Evolutionary conservation across 2,329 filamentous ascomycete genomes (phyloP), one percentile per base, ranked within the genome.

Genomic region (Neurospora sp.): DNA sequence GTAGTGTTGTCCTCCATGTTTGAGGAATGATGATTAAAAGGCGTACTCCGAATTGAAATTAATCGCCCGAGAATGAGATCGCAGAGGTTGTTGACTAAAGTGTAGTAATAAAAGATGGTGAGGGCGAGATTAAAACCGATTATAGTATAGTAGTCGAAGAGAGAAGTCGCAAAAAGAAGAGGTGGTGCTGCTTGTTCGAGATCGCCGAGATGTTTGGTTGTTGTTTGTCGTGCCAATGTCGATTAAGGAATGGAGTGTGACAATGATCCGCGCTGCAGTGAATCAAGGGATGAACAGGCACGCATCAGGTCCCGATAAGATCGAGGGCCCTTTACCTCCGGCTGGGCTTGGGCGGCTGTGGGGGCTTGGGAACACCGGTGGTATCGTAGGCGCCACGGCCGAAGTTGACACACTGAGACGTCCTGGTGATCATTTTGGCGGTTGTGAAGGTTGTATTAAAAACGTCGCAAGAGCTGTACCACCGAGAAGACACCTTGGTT

Each of bases 321-420:
- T 62, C 67, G 40, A 67, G 19, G 23, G 38, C 43, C 52, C 39
- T 77, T 79, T 62, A 62, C 52, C 52, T 62, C 52, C 52, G 79
- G 71, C 77, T 75, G 46, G 78, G 76, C 76, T 80, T 79, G 38
- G 78, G 79, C 69, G 78, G 79, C 52, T 62, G 52, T 67, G 77
- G 76, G 11, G 79, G 79, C 75, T 80, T 80, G 40, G 78, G 78
- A 10, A 80, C 77, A 37, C 79, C 79, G 37, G 79, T 80, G 70
- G 78, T 80, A 72, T 80, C 79, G 69, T 80, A 80, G 71, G 78
- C 79, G 37, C 78, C 78, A 12, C 79, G 76, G 74, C 78, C 79
- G 69, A 78, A 76, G 76, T 80, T 79, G 75, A 75, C 71, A 52
- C 71, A 69, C 73, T 77, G 74, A 70, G 77, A 77, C 71, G 74